phyloP scores from a whole-genome alignment of 148 eudicot genomes.

The Diospyros kaki region DNA sequence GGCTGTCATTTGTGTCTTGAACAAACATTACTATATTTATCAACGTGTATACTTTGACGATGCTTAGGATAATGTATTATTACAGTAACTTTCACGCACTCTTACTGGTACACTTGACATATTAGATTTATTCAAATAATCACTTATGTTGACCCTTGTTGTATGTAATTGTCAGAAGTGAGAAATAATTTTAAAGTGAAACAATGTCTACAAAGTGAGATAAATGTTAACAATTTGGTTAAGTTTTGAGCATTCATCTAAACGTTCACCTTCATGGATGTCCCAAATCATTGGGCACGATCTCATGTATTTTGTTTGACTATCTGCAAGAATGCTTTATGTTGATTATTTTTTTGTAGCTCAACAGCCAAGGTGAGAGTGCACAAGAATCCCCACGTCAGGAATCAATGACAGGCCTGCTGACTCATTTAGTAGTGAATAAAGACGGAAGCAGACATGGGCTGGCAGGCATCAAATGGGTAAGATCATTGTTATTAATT shows the following conservation, averaged over 20 bases:
- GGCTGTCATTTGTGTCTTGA: too few species aligned
- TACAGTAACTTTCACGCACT: too few species aligned
- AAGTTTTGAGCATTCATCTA: neutral
- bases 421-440: conserved; percentile 28
- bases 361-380: conserved; percentile 16
- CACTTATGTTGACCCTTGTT: neutral
- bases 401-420: conserved; percentile 34
- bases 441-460: conserved; percentile 53
- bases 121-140: neutral
- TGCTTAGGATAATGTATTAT: neutral
- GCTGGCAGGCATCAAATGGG: conserved; percentile 52
- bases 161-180: neutral
- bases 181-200: neutral
- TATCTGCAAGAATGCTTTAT: neutral
- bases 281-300: neutral
- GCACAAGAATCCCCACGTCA: conserved; percentile 26
- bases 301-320: neutral
- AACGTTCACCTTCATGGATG: neutral
- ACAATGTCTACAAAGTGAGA: neutral
- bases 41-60: neutral
- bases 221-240: neutral
- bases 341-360: conserved; percentile 21
- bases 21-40: too few species aligned
- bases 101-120: too few species aligned
- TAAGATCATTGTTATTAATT: conserved; percentile 15